Base-by-base conservation (phyloP, 2,329 filamentous ascomycete genomes). In the Fusarium floridanum region DNA sequence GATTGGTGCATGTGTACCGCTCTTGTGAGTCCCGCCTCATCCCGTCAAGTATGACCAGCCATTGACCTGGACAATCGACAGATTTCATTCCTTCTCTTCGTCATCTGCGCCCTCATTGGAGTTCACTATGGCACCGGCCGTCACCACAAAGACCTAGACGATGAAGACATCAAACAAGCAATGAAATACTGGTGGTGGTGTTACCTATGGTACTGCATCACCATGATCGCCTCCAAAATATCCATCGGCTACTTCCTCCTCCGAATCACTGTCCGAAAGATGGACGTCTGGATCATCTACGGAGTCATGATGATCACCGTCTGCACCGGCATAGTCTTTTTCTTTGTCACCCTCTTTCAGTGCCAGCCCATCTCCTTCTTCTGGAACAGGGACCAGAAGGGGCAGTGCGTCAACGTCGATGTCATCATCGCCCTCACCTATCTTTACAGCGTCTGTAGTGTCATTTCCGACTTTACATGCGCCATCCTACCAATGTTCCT, bases 401-500 rank as follows among this genome's bases (percentile, higher is more conserved):
- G 85, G 4, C 73, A 43, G 6, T 87, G 86, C 71, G 76, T 87
- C 27, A 71, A 80, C 32, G 73, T 81, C 7, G 81, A 84, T 2
- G 81, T 87, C 63, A 85, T 91, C 32, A 86, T 88, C 63, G 84
- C 81, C 24, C 83, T 90, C 36, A 87, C 86, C 7, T 88, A 89
- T 66, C 78, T 87, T 3, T 89, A 89, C 78, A 88, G 87, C 71
- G 84, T 82, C 3, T 82, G 85, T 27, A 87, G 85, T 43, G 85
- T 87, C 39, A 77, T 86, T 32, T 86, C 84, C 48, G 88, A 90
- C 77, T 85, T 89, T 61, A 85, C 85, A 0, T 84, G 89, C 62
- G 88, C 87, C 6, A 77, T 90, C 12, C 78, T 90, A 5, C 88
- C 88, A 0, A 84, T 88, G 10, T 87, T 87, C 68, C 82, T 92